Conservation (phyloP, 805 yeast species). For the Komagataella mondaviorum region DNA sequence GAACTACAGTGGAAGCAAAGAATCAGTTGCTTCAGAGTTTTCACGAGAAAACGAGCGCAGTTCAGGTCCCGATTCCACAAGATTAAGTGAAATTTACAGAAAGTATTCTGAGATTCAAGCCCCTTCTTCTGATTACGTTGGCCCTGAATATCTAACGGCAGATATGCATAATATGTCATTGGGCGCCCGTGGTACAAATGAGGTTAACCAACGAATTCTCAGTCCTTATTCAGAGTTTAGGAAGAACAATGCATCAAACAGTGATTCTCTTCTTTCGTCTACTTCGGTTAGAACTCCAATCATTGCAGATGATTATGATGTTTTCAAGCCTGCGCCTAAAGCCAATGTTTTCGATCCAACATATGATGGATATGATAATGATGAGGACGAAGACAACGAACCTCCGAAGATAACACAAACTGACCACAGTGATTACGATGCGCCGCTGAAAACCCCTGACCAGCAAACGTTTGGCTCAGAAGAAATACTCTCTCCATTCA, state of each 20-base stretch:
- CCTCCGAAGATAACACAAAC: neutral
- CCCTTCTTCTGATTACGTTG: neutral
- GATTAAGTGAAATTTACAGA: conserved; percentile 16
- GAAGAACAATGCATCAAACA: neutral
- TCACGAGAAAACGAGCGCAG: neutral
- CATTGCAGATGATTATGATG: neutral
- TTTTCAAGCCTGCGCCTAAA: conserved; percentile 1
- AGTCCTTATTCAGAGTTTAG: neutral
- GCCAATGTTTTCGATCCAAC: conserved; percentile 5
- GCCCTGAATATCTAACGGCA: neutral
- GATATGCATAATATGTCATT: neutral
- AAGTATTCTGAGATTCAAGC: conserved; percentile 6
- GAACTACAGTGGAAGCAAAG: neutral
- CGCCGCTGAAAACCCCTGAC: neutral
- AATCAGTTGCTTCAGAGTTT: neutral
- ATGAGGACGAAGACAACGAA: neutral
- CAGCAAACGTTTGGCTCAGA: conserved; percentile 1
- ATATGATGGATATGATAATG: conserved; percentile 4
- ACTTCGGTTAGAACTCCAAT: neutral
- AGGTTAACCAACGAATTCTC: neutral
- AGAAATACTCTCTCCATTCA: conserved; percentile 19
- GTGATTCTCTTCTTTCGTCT: neutral
- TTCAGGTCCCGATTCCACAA: conserved; percentile 10
- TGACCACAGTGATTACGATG: neutral
- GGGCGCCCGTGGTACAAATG: neutral